Conservation (phyloP, 805 yeast species). For the Zygoascus ofunaensis region DNA sequence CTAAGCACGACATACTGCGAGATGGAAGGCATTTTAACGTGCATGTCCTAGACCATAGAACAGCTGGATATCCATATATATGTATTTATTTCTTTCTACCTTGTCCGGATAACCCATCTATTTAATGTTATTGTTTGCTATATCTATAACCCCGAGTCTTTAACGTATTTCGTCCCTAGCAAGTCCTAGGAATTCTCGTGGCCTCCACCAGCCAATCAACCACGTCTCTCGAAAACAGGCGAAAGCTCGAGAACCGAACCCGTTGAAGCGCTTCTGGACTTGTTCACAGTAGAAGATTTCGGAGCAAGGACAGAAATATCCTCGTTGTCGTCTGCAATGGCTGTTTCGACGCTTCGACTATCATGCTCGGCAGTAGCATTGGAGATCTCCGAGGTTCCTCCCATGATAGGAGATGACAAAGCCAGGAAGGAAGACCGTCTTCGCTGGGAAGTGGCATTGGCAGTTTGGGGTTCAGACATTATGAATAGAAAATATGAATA, state of each 20-base stretch:
- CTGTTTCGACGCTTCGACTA: neutral
- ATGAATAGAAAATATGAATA: neutral
- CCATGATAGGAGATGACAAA: neutral
- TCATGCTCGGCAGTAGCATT: neutral
- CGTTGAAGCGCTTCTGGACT: neutral
- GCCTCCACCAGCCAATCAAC: neutral
- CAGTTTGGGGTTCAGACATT: too few relatives aligned
- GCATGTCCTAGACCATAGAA: too few relatives aligned
- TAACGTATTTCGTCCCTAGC: too few relatives aligned
- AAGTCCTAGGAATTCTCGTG: neutral
- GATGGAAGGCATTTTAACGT: neutral
- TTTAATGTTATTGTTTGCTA: too few relatives aligned
- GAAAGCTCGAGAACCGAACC: neutral
- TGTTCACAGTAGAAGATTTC: neutral
- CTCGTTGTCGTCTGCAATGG: slow-evolving; percentile 7
- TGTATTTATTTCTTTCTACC: too few relatives aligned
- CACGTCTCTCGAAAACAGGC: neutral
- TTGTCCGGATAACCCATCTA: too few relatives aligned
- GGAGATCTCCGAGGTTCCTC: neutral
- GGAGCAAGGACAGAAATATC: neutral
- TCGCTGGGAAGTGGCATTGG: neutral
- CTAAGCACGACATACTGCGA: neutral
- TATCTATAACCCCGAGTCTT: too few relatives aligned
- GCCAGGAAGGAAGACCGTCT: neutral
- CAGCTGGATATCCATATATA: too few relatives aligned